These are phyloP conservation scores for Mycothermus thermophilus DNA, from an alignment of 495 filamentous ascomycete genomes.

Conservation along the genomic window DNA sequence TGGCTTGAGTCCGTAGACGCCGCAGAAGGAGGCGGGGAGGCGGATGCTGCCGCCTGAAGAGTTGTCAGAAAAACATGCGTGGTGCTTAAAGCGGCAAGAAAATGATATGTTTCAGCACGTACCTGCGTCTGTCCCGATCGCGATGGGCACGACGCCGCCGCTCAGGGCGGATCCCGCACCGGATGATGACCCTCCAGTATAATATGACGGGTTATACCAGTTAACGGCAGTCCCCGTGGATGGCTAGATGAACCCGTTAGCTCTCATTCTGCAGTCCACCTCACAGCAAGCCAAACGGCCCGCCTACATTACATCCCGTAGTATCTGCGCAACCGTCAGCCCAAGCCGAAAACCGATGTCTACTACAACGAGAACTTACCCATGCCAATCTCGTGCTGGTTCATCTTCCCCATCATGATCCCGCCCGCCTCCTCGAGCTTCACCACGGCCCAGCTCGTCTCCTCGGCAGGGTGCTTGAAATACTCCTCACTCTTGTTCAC, in stretches of 20 bases:
- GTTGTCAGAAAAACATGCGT: neutral
- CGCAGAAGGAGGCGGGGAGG: slow-evolving; percentile 70
- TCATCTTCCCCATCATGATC: slow-evolving; percentile 71
- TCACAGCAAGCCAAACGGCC: no score
- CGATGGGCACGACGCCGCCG: slow-evolving; percentile 66
- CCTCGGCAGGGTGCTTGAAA: slow-evolving; percentile 17
- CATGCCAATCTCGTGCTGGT: slow-evolving; percentile 80
- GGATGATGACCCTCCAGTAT: slow-evolving; percentile 79
- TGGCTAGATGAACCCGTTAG: slow-evolving; percentile 37
- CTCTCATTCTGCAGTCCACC: no score
- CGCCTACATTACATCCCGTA: slow-evolving; percentile 26
- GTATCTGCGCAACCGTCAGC: slow-evolving; percentile 15
- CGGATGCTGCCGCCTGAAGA: slow-evolving; percentile 56
- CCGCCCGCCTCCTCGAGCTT: slow-evolving; percentile 67
- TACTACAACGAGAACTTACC: slow-evolving; percentile 4
- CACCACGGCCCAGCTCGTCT: slow-evolving; percentile 54
- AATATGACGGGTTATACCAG: slow-evolving; percentile 67
- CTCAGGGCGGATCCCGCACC: slow-evolving; percentile 68
- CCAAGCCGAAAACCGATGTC: neutral
- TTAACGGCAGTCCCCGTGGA: slow-evolving; percentile 69
- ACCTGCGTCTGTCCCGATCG: slow-evolving; percentile 69
- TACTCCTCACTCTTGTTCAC: slow-evolving; percentile 23
- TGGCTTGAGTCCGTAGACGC: slow-evolving; percentile 78
- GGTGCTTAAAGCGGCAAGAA: no score
- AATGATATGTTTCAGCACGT: no score